Percentiles rank a stretch among this genome's conserved stretches.
Evolutionary conservation across 1,284 basidiomycete genomes (phyloP).

Genomic region (Marasmius oreades): DNA sequence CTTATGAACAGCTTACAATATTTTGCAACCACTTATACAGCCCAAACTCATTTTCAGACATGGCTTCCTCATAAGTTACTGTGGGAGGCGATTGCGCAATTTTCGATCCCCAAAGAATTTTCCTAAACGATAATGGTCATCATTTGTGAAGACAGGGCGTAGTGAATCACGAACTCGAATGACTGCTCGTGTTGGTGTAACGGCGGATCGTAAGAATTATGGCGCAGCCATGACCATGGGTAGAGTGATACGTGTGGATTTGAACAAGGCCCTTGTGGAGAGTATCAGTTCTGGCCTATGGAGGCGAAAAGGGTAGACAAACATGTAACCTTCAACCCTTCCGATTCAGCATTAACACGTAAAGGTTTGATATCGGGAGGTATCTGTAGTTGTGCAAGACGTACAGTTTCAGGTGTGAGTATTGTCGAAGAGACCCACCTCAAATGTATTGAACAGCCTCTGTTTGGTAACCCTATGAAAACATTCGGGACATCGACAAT

Average conservation of each 20-base stretch:
- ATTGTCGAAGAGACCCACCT: conserved; percentile 43
- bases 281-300: background rate
- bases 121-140: conserved; percentile 38
- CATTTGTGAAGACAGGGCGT: conserved; percentile 2
- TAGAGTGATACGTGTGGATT: conserved; percentile 71
- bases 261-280: conserved; percentile 52
- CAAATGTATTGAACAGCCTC: conserved; percentile 81
- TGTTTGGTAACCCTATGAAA: conserved; percentile 92
- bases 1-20: conserved; percentile 54
- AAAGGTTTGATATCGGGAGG: background rate
- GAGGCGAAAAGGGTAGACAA: background rate
- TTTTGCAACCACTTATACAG: conserved; percentile 81
- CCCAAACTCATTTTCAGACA: conserved; percentile 63
- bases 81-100: conserved; percentile 78
- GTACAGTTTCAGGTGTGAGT: no score
- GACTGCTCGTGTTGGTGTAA: conserved; percentile 25
- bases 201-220: conserved; percentile 74
- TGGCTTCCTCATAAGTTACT: conserved; percentile 73
- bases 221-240: conserved; percentile 82
- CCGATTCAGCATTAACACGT: conserved; percentile 1
- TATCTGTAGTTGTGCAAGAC: background rate
- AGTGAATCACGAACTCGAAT: conserved; percentile 38
- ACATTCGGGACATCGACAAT: conserved; percentile 87
- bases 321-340: background rate
- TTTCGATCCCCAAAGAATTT: conserved; percentile 77